Percentiles rank a stretch among this genome's conserved stretches.
Conservation (phyloP, 2,329 filamentous ascomycete genomes). For the Fusarium hainanense region DNA sequence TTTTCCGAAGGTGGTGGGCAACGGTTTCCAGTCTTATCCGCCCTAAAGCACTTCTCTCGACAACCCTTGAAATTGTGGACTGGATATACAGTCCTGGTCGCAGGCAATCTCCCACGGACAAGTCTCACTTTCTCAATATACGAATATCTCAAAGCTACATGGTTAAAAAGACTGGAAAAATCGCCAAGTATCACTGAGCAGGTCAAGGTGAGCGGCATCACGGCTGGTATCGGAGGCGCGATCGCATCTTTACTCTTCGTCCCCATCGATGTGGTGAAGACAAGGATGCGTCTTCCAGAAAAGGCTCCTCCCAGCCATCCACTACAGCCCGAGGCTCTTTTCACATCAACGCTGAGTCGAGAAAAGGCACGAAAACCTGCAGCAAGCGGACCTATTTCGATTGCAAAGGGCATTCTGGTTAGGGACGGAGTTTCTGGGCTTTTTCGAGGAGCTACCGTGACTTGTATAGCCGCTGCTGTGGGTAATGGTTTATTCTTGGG, state of each 20-base stretch:
- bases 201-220: slow-evolving; percentile 21
- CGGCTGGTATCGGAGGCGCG: slow-evolving; percentile 26
- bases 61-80: slow-evolving; percentile 29
- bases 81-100: slow-evolving; percentile 24
- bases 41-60: slow-evolving; percentile 17
- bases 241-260: slow-evolving; percentile 25
- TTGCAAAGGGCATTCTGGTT: slow-evolving; percentile 19
- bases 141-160: slow-evolving; percentile 21
- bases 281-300: slow-evolving; percentile 26
- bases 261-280: slow-evolving; percentile 25
- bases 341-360: neutral
- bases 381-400: slow-evolving; percentile 4
- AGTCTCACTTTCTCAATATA: slow-evolving; percentile 31
- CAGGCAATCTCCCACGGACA: slow-evolving; percentile 28
- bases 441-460: slow-evolving; percentile 25
- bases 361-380: slow-evolving; percentile 9
- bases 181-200: slow-evolving; percentile 2
- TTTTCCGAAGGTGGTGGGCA: slow-evolving; percentile 6
- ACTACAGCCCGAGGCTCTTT: slow-evolving; percentile 10
- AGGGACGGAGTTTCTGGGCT: slow-evolving; percentile 21
- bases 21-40: slow-evolving; percentile 4
- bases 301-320: neutral
- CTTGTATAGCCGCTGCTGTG: slow-evolving; percentile 26
- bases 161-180: neutral
- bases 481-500: slow-evolving; percentile 25